These are phyloP conservation scores for Mangifera indica DNA, from an alignment of 345 rosid species.

Conservation along the genomic window DNA sequence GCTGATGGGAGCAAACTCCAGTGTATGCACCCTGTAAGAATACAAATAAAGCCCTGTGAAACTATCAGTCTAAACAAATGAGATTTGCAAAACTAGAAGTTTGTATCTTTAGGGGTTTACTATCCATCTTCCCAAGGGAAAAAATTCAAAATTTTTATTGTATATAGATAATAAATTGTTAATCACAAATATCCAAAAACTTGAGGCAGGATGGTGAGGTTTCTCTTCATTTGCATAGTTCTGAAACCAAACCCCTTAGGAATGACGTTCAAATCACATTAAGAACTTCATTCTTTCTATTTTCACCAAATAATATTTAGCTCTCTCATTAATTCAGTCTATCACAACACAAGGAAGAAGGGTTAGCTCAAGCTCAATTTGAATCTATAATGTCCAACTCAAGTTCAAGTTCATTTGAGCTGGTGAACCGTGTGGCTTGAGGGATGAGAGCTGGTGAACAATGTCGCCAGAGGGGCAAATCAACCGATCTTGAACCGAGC, in stretches of 20 bases:
- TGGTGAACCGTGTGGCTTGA: no score
- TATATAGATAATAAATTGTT: neutral
- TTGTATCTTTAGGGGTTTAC: neutral
- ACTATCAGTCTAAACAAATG: neutral
- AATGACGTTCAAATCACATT: neutral
- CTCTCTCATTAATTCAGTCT: neutral
- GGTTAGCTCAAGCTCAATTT: no score
- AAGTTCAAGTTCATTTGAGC: no score
- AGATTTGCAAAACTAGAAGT: neutral
- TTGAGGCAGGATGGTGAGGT: no score
- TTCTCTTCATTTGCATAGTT: neutral
- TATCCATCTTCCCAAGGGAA: neutral
- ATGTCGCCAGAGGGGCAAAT: no score
- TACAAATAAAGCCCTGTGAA: slow-evolving; percentile 8
- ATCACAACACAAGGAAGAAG: neutral
- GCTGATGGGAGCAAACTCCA: slow-evolving; percentile 88
- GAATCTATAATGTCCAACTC: no score
- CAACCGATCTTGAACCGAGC: no score
- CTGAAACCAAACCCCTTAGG: neutral
- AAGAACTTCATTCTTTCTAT: neutral
- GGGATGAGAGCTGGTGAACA: no score
- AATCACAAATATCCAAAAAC: neutral
- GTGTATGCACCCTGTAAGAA: slow-evolving; percentile 74
- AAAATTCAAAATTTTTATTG: neutral
- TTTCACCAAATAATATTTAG: neutral